phyloP scores from a whole-genome alignment of 2,329 filamentous ascomycete genomes.

The Cadophora luteo-olivacea region DNA sequence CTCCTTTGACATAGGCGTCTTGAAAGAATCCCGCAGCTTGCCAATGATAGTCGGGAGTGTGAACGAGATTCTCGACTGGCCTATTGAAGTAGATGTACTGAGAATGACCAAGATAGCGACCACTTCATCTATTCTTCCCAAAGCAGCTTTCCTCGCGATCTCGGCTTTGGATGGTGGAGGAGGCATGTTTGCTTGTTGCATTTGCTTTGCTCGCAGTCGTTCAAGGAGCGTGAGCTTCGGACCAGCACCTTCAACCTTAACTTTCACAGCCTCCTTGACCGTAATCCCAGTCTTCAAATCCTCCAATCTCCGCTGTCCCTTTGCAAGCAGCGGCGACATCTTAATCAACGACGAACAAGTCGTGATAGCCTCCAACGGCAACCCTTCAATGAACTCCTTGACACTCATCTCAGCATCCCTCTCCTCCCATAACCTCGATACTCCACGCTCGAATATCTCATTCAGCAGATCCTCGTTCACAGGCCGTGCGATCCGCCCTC shows the following conservation, averaged over 20 bases:
- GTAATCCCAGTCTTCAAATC: slow-evolving; percentile 70
- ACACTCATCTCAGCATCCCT: slow-evolving; percentile 19
- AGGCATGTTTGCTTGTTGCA: slow-evolving; percentile 53
- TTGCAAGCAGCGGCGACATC: slow-evolving; percentile 63
- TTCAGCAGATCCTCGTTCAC: slow-evolving; percentile 61
- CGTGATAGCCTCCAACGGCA: slow-evolving; percentile 62
- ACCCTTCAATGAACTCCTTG: slow-evolving; percentile 56
- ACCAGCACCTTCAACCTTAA: slow-evolving; percentile 46
- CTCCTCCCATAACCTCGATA: slow-evolving; percentile 54
- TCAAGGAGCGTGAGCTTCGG: slow-evolving; percentile 74
- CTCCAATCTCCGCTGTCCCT: slow-evolving; percentile 72
- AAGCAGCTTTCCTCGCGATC: slow-evolving; percentile 66
- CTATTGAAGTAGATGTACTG: slow-evolving; percentile 56
- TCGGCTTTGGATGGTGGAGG: slow-evolving; percentile 58
- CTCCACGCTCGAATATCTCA: slow-evolving; percentile 58
- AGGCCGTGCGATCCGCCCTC: slow-evolving; percentile 45
- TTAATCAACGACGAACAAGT: slow-evolving; percentile 58
- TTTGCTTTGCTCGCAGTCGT: slow-evolving; percentile 75
- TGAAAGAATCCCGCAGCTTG: slow-evolving; percentile 71
- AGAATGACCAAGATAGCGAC: slow-evolving; percentile 72
- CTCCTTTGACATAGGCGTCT: slow-evolving; percentile 51
- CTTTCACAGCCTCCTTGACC: slow-evolving; percentile 53
- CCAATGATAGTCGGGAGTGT: slow-evolving; percentile 67
- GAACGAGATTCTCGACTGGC: slow-evolving; percentile 67
- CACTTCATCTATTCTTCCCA: slow-evolving; percentile 73